These are phyloP conservation scores for Friedmanniomyces simplex DNA, from an alignment of 495 filamentous ascomycete genomes.

Conservation along the genomic window DNA sequence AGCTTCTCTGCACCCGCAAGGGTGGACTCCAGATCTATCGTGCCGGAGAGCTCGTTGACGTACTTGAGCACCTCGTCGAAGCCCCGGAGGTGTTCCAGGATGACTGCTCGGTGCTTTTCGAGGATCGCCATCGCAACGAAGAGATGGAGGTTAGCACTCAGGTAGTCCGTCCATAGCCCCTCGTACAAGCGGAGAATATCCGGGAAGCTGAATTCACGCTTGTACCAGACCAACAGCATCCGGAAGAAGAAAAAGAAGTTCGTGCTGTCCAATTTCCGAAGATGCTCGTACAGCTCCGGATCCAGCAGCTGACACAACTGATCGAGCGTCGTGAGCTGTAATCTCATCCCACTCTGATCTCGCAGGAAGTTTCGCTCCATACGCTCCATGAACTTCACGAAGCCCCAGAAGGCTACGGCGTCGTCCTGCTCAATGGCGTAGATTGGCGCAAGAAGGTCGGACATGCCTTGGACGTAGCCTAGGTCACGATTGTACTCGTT, in stretches of 20 bases:
- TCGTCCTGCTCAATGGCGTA: slow-evolving; percentile 97
- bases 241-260: slow-evolving; percentile 99
- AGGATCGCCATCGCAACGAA: slow-evolving; percentile 90
- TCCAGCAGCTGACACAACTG: slow-evolving; percentile 95
- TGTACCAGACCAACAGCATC: slow-evolving; percentile 97
- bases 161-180: slow-evolving; percentile 83
- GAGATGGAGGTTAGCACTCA: slow-evolving; percentile 80
- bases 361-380: slow-evolving; percentile 98
- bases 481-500: slow-evolving; percentile 91
- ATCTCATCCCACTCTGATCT: slow-evolving; percentile 90
- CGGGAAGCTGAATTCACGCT: slow-evolving; percentile 85
- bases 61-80: slow-evolving; percentile 99
- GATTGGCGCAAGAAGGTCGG: slow-evolving; percentile 86
- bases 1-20: slow-evolving; percentile 79
- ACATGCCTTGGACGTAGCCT: slow-evolving; percentile 98
- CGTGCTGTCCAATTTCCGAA: slow-evolving; percentile 80
- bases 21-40: slow-evolving; percentile 77
- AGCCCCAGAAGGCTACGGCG: slow-evolving; percentile 92
- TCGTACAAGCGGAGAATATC: slow-evolving; percentile 89
- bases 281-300: slow-evolving; percentile 81
- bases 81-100: slow-evolving; percentile 86
- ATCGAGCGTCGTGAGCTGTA: slow-evolving; percentile 80
- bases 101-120: slow-evolving; percentile 89
- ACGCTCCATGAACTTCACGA: slow-evolving; percentile 89
- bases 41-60: slow-evolving; percentile 89